Evolutionary conservation across 352 stramenopile genomes (phyloP).

Genomic region (Discostella stelligera): DNA sequence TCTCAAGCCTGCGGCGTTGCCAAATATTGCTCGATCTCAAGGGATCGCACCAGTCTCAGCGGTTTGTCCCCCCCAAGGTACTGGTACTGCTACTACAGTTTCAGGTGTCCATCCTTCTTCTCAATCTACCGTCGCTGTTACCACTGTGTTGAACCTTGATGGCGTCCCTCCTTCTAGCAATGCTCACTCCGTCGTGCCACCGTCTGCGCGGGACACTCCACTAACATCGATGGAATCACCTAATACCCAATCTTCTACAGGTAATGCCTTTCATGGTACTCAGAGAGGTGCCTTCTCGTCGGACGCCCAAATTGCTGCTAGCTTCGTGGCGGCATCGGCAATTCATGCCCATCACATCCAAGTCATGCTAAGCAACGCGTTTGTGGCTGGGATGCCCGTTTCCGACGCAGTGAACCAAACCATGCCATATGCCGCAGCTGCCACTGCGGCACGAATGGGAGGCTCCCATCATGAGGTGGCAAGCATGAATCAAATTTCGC

Average conservation of each 20-base stretch:
- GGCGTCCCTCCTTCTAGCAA: not conserved
- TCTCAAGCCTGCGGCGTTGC: slow-evolving; percentile 21
- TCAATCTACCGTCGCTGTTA: not conserved
- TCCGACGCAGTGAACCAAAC: not conserved
- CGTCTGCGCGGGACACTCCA: not conserved
- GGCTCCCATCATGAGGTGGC: not conserved
- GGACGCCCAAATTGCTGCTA: slow-evolving; percentile 57
- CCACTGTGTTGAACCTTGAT: not conserved
- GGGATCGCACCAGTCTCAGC: not conserved
- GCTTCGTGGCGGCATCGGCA: slow-evolving; percentile 63
- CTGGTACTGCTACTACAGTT: not conserved
- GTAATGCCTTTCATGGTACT: not conserved
- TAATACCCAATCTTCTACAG: not conserved
- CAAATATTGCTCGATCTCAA: not conserved
- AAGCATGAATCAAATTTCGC: not conserved
- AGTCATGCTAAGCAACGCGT: slow-evolving; percentile 40
- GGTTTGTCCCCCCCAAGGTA: not conserved
- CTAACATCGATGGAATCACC: not conserved
- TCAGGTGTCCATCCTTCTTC: not conserved
- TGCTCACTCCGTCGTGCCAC: not conserved
- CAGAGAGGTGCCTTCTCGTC: slow-evolving; percentile 14
- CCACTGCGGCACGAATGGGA: not conserved
- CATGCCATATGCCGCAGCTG: slow-evolving; percentile 8
- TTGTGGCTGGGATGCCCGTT: slow-evolving; percentile 15
- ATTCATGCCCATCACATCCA: slow-evolving; percentile 51